phyloP scores from a whole-genome alignment of 768 basidiomycete genomes.

The Cyathus striatus region DNA sequence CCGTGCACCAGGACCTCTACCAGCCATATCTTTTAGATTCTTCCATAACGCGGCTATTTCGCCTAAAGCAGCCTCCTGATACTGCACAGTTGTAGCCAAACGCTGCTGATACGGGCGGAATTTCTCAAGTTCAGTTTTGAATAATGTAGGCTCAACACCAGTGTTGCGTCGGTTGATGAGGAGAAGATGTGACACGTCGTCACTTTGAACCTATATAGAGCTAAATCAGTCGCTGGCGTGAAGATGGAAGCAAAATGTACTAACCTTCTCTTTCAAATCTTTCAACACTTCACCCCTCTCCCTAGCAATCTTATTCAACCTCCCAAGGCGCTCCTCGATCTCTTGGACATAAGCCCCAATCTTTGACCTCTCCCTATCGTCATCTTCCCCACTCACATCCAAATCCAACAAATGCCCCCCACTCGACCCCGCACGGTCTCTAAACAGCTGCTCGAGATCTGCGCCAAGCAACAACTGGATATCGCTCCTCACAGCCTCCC shows the following conservation, averaged over 20 bases:
- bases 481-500: slow-evolving; percentile 66
- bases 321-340: slow-evolving; percentile 73
- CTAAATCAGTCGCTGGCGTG: background rate
- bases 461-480: slow-evolving; percentile 56
- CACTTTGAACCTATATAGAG: slow-evolving; percentile 71
- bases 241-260: slow-evolving; percentile 1
- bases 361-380: slow-evolving; percentile 63
- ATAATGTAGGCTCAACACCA: slow-evolving; percentile 80
- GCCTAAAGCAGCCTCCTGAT: slow-evolving; percentile 68
- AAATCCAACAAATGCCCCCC: slow-evolving; percentile 53
- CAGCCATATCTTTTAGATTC: slow-evolving; percentile 63
- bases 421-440: slow-evolving; percentile 36
- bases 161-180: slow-evolving; percentile 85
- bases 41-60: slow-evolving; percentile 77
- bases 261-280: slow-evolving; percentile 94
- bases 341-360: slow-evolving; percentile 63
- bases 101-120: slow-evolving; percentile 89
- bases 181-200: slow-evolving; percentile 94
- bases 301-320: slow-evolving; percentile 75
- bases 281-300: slow-evolving; percentile 86
- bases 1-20: slow-evolving; percentile 70
- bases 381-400: slow-evolving; percentile 52
- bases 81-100: slow-evolving; percentile 69
- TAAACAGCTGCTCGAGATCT: slow-evolving; percentile 59
- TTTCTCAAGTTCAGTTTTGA: slow-evolving; percentile 92